These are phyloP conservation scores for Heterobasidion annosum DNA, from an alignment of 1,284 basidiomycete genomes.

Conservation along the genomic window DNA sequence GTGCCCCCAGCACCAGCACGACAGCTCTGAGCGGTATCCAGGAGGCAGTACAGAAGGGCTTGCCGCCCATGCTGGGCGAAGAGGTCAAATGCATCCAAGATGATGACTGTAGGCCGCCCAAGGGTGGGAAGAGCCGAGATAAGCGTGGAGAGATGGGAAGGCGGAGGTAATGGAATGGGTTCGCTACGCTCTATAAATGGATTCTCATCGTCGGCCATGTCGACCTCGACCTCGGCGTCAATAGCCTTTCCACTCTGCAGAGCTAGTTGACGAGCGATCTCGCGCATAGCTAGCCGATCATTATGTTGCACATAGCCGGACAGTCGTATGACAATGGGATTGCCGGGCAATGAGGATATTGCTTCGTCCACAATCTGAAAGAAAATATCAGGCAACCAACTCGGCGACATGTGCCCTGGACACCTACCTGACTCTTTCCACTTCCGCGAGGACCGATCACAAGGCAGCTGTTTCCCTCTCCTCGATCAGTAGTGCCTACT, in stretches of 20 bases:
- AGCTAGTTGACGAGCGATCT: slow-evolving; percentile 78
- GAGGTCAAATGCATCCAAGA: slow-evolving; percentile 87
- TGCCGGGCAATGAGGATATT: slow-evolving; percentile 30
- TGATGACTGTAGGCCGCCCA: slow-evolving; percentile 69
- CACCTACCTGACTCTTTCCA: slow-evolving; percentile 73
- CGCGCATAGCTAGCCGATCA: slow-evolving; percentile 85
- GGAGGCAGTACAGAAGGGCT: slow-evolving; percentile 82
- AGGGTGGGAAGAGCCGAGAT: slow-evolving; percentile 73
- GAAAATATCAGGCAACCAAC: not conserved
- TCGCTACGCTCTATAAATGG: slow-evolving; percentile 22
- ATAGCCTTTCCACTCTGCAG: slow-evolving; percentile 57
- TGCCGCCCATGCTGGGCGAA: slow-evolving; percentile 87
- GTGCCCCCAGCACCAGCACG: slow-evolving; percentile 42
- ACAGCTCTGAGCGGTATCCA: slow-evolving; percentile 72
- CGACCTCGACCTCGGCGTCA: slow-evolving; percentile 31
- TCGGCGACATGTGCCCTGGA: not conserved
- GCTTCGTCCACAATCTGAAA: slow-evolving; percentile 51
- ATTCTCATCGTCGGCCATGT: slow-evolving; percentile 29
- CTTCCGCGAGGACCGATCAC: slow-evolving; percentile 76
- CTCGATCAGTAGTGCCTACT: slow-evolving; percentile 62
- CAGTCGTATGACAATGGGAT: slow-evolving; percentile 70
- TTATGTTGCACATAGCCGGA: slow-evolving; percentile 82
- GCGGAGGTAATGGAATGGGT: slow-evolving; percentile 41
- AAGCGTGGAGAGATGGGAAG: slow-evolving; percentile 73
- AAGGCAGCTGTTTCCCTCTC: slow-evolving; percentile 88